A percentile compares a stretch with the other conserved stretches of the same genome.
These are phyloP conservation scores for Dendrostoma leiphaemia DNA, from an alignment of 2,329 filamentous ascomycete species.

Conservation along the genomic window DNA sequence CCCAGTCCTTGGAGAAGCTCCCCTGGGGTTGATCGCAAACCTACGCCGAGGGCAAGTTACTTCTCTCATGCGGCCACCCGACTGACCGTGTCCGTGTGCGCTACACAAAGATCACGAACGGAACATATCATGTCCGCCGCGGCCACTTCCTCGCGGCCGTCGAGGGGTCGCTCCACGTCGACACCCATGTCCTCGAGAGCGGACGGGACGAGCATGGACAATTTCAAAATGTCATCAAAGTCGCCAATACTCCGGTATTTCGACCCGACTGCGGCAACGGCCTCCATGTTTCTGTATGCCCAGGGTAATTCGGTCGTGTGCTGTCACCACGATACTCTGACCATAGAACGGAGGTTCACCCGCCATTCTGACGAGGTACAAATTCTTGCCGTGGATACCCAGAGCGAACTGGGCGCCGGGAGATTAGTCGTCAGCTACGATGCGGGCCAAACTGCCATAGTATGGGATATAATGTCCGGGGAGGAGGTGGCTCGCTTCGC, in stretches of 20 bases:
- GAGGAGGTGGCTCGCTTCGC: conserved; percentile 89
- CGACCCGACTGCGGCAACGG: conserved; percentile 86
- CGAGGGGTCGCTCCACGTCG: conserved; percentile 59
- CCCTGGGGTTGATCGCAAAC: conserved; percentile 21
- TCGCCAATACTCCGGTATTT: conserved; percentile 60
- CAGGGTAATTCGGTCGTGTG: conserved; percentile 80
- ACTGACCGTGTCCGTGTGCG: conserved; percentile 24
- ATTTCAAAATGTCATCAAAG: conserved; percentile 52
- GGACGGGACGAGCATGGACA: conserved; percentile 43
- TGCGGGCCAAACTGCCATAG: conserved; percentile 83
- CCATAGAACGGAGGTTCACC: conserved; percentile 82
- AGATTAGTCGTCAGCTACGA: conserved; percentile 92
- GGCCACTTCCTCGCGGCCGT: conserved; percentile 53
- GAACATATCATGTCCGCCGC: conserved; percentile 46
- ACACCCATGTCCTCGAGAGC: conserved; percentile 47
- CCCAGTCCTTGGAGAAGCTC: conserved; percentile 20
- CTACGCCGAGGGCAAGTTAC: conserved; percentile 13
- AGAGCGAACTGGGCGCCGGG: conserved; percentile 82
- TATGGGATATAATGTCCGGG: conserved; percentile 94
- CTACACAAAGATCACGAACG: conserved; percentile 21
- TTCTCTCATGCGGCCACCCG: conserved; percentile 22
- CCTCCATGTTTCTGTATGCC: conserved; percentile 85
- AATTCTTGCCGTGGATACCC: conserved; percentile 85
- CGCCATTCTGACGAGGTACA: conserved; percentile 80
- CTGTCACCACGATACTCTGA: conserved; percentile 88